phyloP scores from a whole-genome alignment of 371 early-diverging fungal species.

The Mortierella sp. region DNA sequence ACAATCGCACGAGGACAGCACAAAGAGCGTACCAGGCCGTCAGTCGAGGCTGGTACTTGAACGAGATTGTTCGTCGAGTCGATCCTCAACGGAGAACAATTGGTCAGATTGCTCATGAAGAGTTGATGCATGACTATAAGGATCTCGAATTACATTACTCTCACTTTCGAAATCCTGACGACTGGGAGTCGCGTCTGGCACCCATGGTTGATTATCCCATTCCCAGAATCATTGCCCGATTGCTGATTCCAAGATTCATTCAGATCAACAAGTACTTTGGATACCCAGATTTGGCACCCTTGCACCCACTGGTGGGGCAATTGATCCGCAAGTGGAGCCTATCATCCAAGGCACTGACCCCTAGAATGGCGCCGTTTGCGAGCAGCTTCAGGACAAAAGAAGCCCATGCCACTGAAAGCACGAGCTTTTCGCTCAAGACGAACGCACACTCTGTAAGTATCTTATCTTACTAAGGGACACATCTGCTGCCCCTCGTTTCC shows the following conservation, averaged over 20 bases:
- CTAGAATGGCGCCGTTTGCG: constrained; percentile 37
- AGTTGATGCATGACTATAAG: constrained; percentile 56
- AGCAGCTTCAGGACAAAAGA: constrained; percentile 34
- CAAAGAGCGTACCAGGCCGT: constrained; percentile 73
- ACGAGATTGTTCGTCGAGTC: constrained; percentile 75
- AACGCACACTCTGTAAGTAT: constrained; percentile 68
- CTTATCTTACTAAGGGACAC: too few species aligned
- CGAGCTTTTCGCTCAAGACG: constrained; percentile 63
- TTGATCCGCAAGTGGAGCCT: constrained; percentile 30
- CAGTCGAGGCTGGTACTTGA: constrained; percentile 77
- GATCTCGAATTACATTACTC: constrained; percentile 70
- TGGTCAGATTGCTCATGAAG: constrained; percentile 65
- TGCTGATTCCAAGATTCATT: constrained; percentile 59
- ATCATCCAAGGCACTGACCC: constrained; percentile 37
- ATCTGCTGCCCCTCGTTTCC: not conserved
- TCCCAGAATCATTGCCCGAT: constrained; percentile 53
- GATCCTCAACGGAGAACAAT: constrained; percentile 66
- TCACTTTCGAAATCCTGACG: constrained; percentile 36
- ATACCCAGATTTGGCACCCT: constrained; percentile 18
- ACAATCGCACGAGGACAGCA: not conserved
- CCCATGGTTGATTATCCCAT: constrained; percentile 59
- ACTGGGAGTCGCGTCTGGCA: constrained; percentile 57
- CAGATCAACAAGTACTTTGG: constrained; percentile 24
- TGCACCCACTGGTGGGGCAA: constrained; percentile 28
- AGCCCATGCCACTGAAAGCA: constrained; percentile 45